Conservation (phyloP, 2,329 filamentous ascomycete species). For the Pseudogymnoascus sp. region DNA sequence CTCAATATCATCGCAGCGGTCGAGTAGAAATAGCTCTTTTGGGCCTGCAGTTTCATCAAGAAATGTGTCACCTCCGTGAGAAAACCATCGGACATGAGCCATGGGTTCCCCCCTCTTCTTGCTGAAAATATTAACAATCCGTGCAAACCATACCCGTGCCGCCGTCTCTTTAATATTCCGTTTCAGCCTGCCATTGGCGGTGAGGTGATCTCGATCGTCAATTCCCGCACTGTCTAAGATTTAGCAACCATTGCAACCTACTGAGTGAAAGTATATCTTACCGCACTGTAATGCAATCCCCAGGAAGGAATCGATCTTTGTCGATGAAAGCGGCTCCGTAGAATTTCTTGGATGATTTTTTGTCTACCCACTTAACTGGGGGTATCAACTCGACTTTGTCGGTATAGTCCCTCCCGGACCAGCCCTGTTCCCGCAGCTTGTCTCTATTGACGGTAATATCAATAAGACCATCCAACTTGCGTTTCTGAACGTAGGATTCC, state of each 20-base stretch:
- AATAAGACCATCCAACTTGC: constrained; percentile 1
- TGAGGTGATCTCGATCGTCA: not conserved
- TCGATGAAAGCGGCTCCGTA: not conserved
- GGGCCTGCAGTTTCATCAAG: constrained; percentile 14
- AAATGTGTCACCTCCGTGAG: constrained; percentile 14
- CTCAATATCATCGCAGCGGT: constrained; percentile 13
- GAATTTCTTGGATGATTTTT: not conserved
- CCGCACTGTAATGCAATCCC: not conserved
- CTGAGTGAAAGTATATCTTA: not conserved
- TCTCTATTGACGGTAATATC: constrained; percentile 8
- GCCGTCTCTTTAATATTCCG: not conserved
- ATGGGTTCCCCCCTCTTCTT: constrained; percentile 5
- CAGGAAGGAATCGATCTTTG: not conserved
- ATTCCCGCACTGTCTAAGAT: not conserved
- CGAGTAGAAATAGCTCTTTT: constrained; percentile 16
- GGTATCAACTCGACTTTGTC: not conserved
- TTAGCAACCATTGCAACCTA: not conserved
- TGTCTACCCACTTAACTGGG: not conserved
- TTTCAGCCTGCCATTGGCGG: not conserved
- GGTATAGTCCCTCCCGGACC: not conserved
- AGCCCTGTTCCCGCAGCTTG: constrained; percentile 3
- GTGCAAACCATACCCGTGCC: constrained; percentile 10
- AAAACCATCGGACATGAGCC: constrained; percentile 18
- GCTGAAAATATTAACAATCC: constrained; percentile 12
- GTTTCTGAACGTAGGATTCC: not conserved